Conservation (phyloP, 176 grass and related monocot genomes). For the Cymbopogon citratus region DNA sequence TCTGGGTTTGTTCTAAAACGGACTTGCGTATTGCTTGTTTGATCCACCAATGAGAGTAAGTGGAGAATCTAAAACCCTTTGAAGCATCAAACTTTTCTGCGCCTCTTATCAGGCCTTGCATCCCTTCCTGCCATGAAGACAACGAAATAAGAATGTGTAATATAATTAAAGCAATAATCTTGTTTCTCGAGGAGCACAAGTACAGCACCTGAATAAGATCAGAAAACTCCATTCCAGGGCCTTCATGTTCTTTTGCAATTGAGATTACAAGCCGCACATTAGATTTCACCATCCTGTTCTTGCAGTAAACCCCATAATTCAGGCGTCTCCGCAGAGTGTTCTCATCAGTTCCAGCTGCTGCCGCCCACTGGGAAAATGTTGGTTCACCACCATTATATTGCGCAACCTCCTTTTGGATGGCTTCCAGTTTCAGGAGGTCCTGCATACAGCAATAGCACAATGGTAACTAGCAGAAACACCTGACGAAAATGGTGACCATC, state of each 20-base stretch:
- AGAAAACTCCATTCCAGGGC: conserved; percentile 46
- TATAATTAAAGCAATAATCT: neutral
- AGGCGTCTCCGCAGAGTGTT: conserved; percentile 46
- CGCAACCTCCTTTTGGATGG: conserved; percentile 34
- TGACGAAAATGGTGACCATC: neutral
- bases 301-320: conserved; percentile 58
- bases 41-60: conserved; percentile 96
- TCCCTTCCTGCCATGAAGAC: conserved; percentile 57
- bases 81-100: conserved; percentile 88
- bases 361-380: conserved; percentile 78
- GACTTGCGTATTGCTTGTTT: conserved; percentile 84
- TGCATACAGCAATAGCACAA: conserved; percentile 22
- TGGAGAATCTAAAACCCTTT: conserved; percentile 95
- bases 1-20: conserved; percentile 61
- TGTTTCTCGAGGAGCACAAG: neutral
- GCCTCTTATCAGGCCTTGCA: conserved; percentile 62
- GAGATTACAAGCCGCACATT: conserved; percentile 90
- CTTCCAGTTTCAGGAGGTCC: conserved; percentile 73
- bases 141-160: conserved; percentile 13
- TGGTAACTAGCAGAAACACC: neutral
- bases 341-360: conserved; percentile 53
- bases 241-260: conserved; percentile 69
- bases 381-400: conserved; percentile 46
- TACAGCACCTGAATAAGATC: conserved; percentile 88
- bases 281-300: conserved; percentile 74